Base-by-base conservation (phyloP, 345 rosid species). In the Camelina laxa region DNA sequence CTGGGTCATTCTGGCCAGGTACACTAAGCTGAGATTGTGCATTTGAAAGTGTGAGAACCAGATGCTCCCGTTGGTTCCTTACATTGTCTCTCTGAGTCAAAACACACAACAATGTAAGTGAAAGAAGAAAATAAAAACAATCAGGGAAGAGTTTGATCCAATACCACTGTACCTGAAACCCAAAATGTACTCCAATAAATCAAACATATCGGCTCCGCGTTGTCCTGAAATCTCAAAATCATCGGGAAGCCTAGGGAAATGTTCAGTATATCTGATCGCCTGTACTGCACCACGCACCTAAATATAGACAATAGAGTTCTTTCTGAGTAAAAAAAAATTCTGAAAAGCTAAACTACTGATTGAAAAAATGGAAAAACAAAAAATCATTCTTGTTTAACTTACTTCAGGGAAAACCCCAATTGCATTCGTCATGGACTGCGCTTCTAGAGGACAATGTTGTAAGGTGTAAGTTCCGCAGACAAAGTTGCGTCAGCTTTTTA, bases 11-110 rank as follows among this genome's bases (percentile, higher is more conserved):
- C 68, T 69, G 87, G 17, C 62, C 65, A 39, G 91, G 96, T 75
- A 87, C 44, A 50, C 82, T 82, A 62, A 87, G 88, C 76, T 88
- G 96, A 70, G 90, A 88, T 68, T 95, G 99, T 72, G 96, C 90
- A 73, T 95, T 95, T 75, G 99, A 93, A 35, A 95, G 70, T 15
- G 84, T 56, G 78, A 95, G 98, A 81, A 92, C 87, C 71, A 90
- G 83, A 86, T 95, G 88, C 82, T 95, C 98, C 69, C 98, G 89
- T 75, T 95, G 99, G 79, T 95, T 95, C 86, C 92, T 84, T 60
- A 88, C 76, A 77, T 90, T 95, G 75, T 90, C 98, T 75, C 85
- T 89, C 99, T 95, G 93, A 79, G 68, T 53, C 74, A 67, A 55
- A 42, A 19, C 15, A 31, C 30, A 27, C 30, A 51, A 60, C 64